Percentiles rank a stretch among this genome's conserved stretches.
Conservation (phyloP, 257 asterid species). For the Solanum peruvianum region DNA sequence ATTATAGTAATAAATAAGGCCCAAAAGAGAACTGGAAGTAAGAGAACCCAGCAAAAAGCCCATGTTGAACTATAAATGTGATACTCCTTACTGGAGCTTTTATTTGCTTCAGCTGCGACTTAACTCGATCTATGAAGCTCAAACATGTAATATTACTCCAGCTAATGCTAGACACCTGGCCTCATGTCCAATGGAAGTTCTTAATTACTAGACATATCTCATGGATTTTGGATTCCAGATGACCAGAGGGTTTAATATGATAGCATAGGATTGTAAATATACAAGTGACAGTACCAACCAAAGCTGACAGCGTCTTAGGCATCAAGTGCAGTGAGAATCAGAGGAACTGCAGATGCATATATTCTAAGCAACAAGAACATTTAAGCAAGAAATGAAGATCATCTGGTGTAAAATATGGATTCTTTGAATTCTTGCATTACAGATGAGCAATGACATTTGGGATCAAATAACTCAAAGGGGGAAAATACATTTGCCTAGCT, state of each 20-base stretch:
- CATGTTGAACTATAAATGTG: background rate
- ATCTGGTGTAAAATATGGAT: background rate
- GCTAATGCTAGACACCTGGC: background rate
- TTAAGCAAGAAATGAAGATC: background rate
- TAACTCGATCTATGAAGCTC: background rate
- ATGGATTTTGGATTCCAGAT: background rate
- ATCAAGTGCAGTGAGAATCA: background rate
- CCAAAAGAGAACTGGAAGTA: background rate
- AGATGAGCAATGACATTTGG: background rate
- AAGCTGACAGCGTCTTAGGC: background rate
- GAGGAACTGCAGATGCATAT: background rate
- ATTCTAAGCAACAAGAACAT: background rate
- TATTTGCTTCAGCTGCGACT: background rate
- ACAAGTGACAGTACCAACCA: background rate
- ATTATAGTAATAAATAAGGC: background rate
- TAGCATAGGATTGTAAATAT: background rate
- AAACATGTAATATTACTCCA: background rate
- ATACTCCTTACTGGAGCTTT: background rate
- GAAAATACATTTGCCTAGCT: background rate
- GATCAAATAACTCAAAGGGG: background rate
- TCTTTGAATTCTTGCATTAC: background rate
- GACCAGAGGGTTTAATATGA: background rate
- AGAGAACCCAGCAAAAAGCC: background rate
- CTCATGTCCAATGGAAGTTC: background rate
- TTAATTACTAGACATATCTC: background rate